These are phyloP conservation scores for Byssochlamys sp. DNA, from an alignment of 2,329 filamentous ascomycete genomes.

Conservation along the genomic window DNA sequence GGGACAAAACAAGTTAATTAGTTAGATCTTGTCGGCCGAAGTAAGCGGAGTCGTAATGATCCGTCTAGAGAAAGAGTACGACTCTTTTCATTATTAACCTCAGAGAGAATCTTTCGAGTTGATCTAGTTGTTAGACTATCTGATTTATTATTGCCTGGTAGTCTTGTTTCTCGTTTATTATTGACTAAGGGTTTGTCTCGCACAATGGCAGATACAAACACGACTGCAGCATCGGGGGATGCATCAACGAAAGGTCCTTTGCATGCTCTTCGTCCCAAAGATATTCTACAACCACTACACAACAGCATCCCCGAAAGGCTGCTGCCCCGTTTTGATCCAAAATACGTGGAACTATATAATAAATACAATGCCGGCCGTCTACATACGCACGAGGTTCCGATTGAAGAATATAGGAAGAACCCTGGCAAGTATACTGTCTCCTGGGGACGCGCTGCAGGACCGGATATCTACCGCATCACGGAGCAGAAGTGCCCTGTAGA, in stretches of 20 bases:
- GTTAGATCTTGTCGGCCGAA: background rate
- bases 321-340: slow-evolving; percentile 29
- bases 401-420: slow-evolving; percentile 30
- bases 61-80: no score
- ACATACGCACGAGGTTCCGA: slow-evolving; percentile 34
- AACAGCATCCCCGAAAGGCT: slow-evolving; percentile 34
- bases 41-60: background rate
- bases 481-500: slow-evolving; percentile 32
- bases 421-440: slow-evolving; percentile 29
- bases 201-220: background rate
- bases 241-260: background rate
- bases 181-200: background rate
- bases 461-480: slow-evolving; percentile 30
- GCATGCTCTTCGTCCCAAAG: background rate
- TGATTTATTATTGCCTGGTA: background rate
- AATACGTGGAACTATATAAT: slow-evolving; percentile 34
- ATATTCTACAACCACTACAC: slow-evolving; percentile 25
- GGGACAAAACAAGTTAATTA: no score
- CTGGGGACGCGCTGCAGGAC: slow-evolving; percentile 30
- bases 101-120: background rate
- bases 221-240: background rate
- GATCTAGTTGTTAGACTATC: background rate
- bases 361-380: slow-evolving; percentile 34
- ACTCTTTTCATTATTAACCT: no score
- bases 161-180: background rate